Conservation (phyloP, 371 early-diverging fungal genomes). For the Nematocida minor region DNA sequence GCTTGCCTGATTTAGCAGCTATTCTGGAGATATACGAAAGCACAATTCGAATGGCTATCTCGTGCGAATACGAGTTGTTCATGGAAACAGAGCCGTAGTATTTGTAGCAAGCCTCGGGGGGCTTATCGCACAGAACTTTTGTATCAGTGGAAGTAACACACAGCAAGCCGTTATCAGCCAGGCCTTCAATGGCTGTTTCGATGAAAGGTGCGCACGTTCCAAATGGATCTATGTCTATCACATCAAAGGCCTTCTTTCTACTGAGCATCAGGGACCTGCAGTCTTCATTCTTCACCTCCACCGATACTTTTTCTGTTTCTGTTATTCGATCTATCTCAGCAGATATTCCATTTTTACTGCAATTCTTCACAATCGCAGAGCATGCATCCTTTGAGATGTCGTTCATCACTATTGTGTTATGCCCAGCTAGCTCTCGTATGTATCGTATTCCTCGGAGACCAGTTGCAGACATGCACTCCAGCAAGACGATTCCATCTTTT, state of each 20-base stretch:
- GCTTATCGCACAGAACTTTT: slow-evolving; percentile 79
- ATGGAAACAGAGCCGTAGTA: slow-evolving; percentile 69
- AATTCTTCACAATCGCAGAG: slow-evolving; percentile 77
- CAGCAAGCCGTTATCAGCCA: slow-evolving; percentile 83
- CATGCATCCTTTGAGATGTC: slow-evolving; percentile 84
- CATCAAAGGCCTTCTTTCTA: slow-evolving; percentile 60
- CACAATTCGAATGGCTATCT: slow-evolving; percentile 70
- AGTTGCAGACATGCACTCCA: slow-evolving; percentile 94
- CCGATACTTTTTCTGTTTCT: neutral
- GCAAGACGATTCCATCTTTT: slow-evolving; percentile 69
- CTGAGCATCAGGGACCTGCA: slow-evolving; percentile 62
- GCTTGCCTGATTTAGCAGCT: slow-evolving; percentile 76
- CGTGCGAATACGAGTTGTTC: slow-evolving; percentile 55
- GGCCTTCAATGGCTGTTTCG: slow-evolving; percentile 84
- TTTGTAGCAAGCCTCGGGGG: slow-evolving; percentile 74
- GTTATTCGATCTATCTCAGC: neutral
- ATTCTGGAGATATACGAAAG: slow-evolving; percentile 75
- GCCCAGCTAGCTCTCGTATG: slow-evolving; percentile 82
- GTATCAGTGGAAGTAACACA: slow-evolving; percentile 98
- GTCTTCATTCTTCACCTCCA: slow-evolving; percentile 59
- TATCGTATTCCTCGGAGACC: slow-evolving; percentile 94
- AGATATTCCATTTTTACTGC: slow-evolving; percentile 70
- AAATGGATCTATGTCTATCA: slow-evolving; percentile 81
- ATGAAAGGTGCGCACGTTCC: slow-evolving; percentile 87
- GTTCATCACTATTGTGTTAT: slow-evolving; percentile 75